Evolutionary conservation across 108 stramenopile species (phyloP).

Genomic region (Stephanodiscus minutulus): DNA sequence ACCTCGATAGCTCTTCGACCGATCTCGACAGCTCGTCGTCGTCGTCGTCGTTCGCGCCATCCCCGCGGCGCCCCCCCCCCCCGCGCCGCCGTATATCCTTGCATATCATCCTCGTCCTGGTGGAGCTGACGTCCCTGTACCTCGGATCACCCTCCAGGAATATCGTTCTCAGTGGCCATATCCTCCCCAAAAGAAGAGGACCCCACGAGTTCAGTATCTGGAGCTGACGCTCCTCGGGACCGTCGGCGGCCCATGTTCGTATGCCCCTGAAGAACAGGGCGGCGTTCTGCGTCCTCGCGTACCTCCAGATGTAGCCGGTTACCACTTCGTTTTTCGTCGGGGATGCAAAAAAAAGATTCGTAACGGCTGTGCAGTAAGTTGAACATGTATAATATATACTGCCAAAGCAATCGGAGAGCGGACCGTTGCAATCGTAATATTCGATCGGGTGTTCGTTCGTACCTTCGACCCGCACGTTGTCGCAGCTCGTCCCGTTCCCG

Average conservation of each 20-base stretch:
- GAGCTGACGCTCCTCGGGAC: slow-evolving; percentile 68
- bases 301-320: slow-evolving; percentile 85
- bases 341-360: neutral
- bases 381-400: neutral
- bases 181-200: slow-evolving; percentile 64
- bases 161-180: slow-evolving; percentile 68
- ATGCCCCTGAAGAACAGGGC: slow-evolving; percentile 78
- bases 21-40: no score
- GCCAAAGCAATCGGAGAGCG: no score
- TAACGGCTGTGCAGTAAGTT: no score
- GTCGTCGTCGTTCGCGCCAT: neutral
- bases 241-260: slow-evolving; percentile 86
- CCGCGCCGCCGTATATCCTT: slow-evolving; percentile 53
- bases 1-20: slow-evolving; percentile 20
- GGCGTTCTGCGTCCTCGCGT: slow-evolving; percentile 62
- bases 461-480: slow-evolving; percentile 71
- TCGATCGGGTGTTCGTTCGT: slow-evolving; percentile 1
- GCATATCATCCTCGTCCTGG: slow-evolving; percentile 66
- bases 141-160: slow-evolving; percentile 82
- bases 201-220: slow-evolving; percentile 72
- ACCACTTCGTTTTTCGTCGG: slow-evolving; percentile 43
- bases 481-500: slow-evolving; percentile 7
- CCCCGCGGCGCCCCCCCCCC: slow-evolving; percentile 42
- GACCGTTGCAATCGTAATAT: neutral
- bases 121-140: slow-evolving; percentile 80